These are phyloP conservation scores for Nannizziopsis arthrosporioides DNA, from an alignment of 2,329 filamentous ascomycete species.

Conservation along the genomic window DNA sequence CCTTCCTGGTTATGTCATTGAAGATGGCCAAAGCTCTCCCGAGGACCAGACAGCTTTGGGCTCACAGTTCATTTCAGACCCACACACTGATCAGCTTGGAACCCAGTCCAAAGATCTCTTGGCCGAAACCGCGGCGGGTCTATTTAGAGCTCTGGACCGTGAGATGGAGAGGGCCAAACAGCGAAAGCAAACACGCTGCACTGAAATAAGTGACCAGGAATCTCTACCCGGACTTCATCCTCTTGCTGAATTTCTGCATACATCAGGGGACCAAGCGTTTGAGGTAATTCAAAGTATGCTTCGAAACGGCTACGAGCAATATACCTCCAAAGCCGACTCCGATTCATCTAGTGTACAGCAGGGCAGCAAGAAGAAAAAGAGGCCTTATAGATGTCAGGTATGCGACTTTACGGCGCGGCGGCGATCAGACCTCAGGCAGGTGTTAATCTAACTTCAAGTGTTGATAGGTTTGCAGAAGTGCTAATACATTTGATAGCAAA, in stretches of 20 bases:
- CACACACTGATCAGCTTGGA: neutral
- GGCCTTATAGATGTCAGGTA: conserved; percentile 20
- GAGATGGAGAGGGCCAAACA: conserved; percentile 17
- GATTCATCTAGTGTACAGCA: too few relatives aligned
- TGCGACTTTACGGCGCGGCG: conserved; percentile 10
- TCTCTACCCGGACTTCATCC: neutral
- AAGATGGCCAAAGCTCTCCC: neutral
- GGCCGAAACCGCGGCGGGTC: conserved; percentile 22
- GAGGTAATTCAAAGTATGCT: conserved; percentile 21
- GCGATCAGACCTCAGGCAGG: conserved; percentile 31
- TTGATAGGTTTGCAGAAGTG: neutral
- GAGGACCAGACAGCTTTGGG: neutral
- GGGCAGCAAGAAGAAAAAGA: neutral
- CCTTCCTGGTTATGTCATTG: neutral
- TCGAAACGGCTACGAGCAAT: neutral
- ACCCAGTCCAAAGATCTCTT: conserved; percentile 17
- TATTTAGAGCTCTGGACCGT: conserved; percentile 25
- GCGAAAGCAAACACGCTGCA: conserved; percentile 14
- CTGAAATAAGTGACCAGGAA: neutral
- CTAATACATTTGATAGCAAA: conserved; percentile 47
- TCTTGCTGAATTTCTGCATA: conserved; percentile 6
- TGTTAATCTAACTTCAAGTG: neutral
- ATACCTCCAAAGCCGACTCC: neutral
- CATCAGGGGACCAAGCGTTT: conserved; percentile 14
- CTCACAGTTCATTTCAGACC: neutral